Base-by-base conservation (phyloP, 1,284 basidiomycete genomes). In the Erythrobasidium hasegawianum region DNA sequence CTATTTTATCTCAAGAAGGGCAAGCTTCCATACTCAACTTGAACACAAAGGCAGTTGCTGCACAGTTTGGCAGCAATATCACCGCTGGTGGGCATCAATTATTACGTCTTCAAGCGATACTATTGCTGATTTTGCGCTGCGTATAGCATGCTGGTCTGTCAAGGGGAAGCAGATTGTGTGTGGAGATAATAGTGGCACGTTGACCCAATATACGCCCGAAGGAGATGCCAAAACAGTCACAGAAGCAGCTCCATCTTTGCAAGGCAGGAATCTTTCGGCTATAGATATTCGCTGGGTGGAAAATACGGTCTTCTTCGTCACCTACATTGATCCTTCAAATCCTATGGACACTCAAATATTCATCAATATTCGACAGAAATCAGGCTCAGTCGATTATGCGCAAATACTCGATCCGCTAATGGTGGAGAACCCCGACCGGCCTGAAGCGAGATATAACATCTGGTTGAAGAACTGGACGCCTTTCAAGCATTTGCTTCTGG, bases 151-250 rank as follows among this genome's bases (percentile, higher is more conserved):
- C 71, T 83, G 82, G 82, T 82, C 81, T 1, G 79, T 79, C 24
- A 82, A 81, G 71, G 82, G 82, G 49, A 83, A 83, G 75, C 82
- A 83, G 72, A 73, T 83, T n/a, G 80, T 80, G 1, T 72, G 81
- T 4, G 82, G 82, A 11, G 76, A 76, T 1, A 69, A 73, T 0
- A 67, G 74, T 2, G 81, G 82, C 22, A 74, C 73, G 45, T 71
- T 83, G 26, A 73, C 77, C 2, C 82, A 83, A 69, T 78, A 80
- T 70, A 80, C 80, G 1, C 82, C 82, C 2, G 80, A 81, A 33
- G 82, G 82, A 2, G 74, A 76, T 11, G 71, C 74, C 16, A 83
- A 83, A 72, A 78, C 79, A 7, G 72, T 76, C 18, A 75, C 83
- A 2, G 75, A 78, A 1, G 67, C 73, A 11, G 80, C 81, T 0